phyloP scores from a whole-genome alignment of 169 alveolate species.

The Cyclospora cayetanensis region DNA sequence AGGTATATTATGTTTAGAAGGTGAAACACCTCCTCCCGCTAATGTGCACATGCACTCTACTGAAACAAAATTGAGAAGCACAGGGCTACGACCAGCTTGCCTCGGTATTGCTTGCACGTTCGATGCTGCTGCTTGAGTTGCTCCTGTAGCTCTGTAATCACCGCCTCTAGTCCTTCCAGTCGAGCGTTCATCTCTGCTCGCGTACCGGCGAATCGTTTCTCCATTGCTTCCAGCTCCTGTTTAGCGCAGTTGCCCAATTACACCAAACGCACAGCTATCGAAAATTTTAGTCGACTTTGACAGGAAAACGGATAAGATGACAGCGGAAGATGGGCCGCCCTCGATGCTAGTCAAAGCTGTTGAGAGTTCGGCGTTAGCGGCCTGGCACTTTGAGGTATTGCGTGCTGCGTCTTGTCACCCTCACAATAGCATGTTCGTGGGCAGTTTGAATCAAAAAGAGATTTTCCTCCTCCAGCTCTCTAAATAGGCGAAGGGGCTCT shows the following conservation, averaged over 20 bases:
- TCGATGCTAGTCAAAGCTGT: too few relatives aligned
- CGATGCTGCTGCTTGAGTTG: conserved; percentile 58
- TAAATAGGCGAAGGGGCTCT: conserved; percentile 78
- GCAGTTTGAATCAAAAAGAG: conserved; percentile 79
- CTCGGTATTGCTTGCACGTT: conserved; percentile 34
- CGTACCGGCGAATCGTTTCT: conserved; percentile 14
- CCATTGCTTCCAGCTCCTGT: conserved; percentile 54
- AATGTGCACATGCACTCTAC: too few relatives aligned
- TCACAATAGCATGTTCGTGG: conserved; percentile 71
- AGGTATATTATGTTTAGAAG: too few relatives aligned
- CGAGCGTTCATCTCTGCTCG: conserved; percentile 56
- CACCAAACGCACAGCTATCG: too few relatives aligned
- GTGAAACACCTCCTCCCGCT: too few relatives aligned
- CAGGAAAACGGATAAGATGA: too few relatives aligned
- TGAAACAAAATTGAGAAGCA: too few relatives aligned
- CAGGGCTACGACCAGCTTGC: background rate
- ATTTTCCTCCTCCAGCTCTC: conserved; percentile 77
- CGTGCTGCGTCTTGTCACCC: too few relatives aligned
- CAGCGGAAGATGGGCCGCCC: too few relatives aligned
- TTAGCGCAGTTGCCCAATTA: background rate
- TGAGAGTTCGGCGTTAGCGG: too few relatives aligned
- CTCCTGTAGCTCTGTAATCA: conserved; percentile 56
- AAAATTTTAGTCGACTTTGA: too few relatives aligned
- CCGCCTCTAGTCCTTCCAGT: conserved; percentile 41
- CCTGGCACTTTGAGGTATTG: too few relatives aligned